Conservation (phyloP, 805 yeast genomes). For the Maudiozyma turicensis region DNA sequence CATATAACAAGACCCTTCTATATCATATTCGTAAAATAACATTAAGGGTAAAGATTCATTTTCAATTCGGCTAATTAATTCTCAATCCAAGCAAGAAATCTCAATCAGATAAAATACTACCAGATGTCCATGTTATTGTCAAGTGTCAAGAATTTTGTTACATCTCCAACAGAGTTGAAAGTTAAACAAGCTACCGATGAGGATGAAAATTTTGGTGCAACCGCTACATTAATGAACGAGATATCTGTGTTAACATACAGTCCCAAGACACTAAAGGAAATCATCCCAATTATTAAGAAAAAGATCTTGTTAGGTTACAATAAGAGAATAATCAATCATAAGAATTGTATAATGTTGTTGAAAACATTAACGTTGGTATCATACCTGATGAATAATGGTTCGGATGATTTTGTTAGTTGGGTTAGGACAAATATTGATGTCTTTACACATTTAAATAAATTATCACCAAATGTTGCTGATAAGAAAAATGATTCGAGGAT, state of each 20-base stretch:
- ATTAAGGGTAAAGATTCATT: too few relatives aligned
- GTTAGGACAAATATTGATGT: slow-evolving; percentile 26
- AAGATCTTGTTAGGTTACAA: slow-evolving; percentile 26
- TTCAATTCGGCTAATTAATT: neutral
- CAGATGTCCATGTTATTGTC: slow-evolving; percentile 21
- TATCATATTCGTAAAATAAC: too few relatives aligned
- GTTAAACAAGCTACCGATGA: slow-evolving; percentile 39
- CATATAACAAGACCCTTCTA: too few relatives aligned
- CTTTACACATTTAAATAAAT: slow-evolving; percentile 28
- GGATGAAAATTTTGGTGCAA: slow-evolving; percentile 46
- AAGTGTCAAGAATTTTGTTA: slow-evolving; percentile 25
- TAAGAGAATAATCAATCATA: slow-evolving; percentile 17
- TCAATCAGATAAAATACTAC: neutral
- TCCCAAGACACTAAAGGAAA: slow-evolving; percentile 31
- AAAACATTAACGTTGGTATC: slow-evolving; percentile 45
- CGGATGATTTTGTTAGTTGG: slow-evolving; percentile 42
- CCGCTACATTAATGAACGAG: slow-evolving; percentile 45
- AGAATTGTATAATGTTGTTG: slow-evolving; percentile 33
- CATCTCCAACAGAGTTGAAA: slow-evolving; percentile 29
- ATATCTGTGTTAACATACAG: slow-evolving; percentile 39
- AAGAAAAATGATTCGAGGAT: slow-evolving; percentile 29
- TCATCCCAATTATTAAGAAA: slow-evolving; percentile 34
- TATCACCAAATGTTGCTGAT: slow-evolving; percentile 27
- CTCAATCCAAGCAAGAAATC: neutral
- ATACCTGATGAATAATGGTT: slow-evolving; percentile 45